These are phyloP conservation scores for Pharnaceum exiguum DNA, from an alignment of 148 eudicot genomes.

Conservation along the genomic window DNA sequence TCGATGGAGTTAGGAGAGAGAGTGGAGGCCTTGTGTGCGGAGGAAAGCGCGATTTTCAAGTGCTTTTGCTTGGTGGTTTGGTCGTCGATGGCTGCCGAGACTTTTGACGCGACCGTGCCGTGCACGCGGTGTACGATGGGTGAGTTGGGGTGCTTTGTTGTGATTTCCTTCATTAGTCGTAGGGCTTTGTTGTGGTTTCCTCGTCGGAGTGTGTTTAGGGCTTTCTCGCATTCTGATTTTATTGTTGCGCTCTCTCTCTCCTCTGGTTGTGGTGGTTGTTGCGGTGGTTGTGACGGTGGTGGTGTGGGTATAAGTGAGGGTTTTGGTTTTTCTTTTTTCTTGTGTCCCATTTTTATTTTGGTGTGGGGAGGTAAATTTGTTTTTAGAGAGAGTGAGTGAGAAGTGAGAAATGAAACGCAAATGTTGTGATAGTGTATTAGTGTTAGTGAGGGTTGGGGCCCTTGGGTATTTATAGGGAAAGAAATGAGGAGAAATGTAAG, in stretches of 20 bases:
- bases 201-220: constrained; percentile 49
- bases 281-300: constrained; percentile 7
- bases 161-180: constrained; percentile 65
- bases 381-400: too few species aligned
- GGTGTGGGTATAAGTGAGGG: constrained; percentile 29
- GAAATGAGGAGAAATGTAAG: too few species aligned
- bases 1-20: constrained; percentile 68
- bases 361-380: too few species aligned
- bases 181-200: constrained; percentile 80
- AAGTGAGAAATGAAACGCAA: too few species aligned
- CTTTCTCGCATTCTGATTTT: constrained; percentile 69
- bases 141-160: constrained; percentile 33
- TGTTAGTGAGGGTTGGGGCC: too few species aligned
- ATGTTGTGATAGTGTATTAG: too few species aligned
- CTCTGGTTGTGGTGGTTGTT: too few species aligned
- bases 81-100: constrained; percentile 60
- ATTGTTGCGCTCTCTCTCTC: constrained; percentile 27
- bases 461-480: too few species aligned
- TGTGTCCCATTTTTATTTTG: constrained; percentile 60
- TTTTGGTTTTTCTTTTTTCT: constrained; percentile 48
- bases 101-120: constrained; percentile 63
- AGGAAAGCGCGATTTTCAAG: constrained; percentile 55
- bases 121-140: constrained; percentile 58
- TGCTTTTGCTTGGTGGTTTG: constrained; percentile 48
- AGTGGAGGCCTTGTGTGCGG: constrained; percentile 49